Conservation (phyloP, 2,329 filamentous ascomycete genomes). For the Arthrobotrys entomopaga region DNA sequence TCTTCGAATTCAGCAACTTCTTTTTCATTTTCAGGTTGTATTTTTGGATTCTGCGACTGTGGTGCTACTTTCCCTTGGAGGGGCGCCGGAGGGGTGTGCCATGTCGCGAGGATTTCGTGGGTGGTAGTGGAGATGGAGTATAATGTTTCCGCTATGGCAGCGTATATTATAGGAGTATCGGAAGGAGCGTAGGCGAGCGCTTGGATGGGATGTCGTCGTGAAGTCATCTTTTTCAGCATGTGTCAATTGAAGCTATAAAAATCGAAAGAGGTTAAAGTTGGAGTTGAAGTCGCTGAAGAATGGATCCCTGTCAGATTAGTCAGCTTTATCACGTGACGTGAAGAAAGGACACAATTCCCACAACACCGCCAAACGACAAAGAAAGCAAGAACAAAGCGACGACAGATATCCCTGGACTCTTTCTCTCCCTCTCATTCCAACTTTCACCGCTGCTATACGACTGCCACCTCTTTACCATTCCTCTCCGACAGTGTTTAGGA, state of each 20-base stretch:
- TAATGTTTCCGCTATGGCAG: slow-evolving; percentile 42
- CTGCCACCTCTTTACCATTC: background rate
- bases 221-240: too few species aligned
- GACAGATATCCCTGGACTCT: slow-evolving; percentile 1
- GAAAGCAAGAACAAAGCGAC: slow-evolving; percentile 24
- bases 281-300: slow-evolving; percentile 2
- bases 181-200: slow-evolving; percentile 24
- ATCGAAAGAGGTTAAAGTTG: background rate
- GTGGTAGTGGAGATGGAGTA: slow-evolving; percentile 31
- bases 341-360: slow-evolving; percentile 55
- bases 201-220: slow-evolving; percentile 41
- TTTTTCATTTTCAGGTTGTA: background rate
- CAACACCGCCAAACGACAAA: slow-evolving; percentile 28
- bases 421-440: slow-evolving; percentile 17
- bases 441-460: background rate
- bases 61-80: slow-evolving; percentile 29
- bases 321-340: slow-evolving; percentile 19
- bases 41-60: background rate
- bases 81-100: slow-evolving; percentile 40
- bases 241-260: background rate
- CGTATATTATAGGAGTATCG: slow-evolving; percentile 25
- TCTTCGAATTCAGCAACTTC: slow-evolving; percentile 8
- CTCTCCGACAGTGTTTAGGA: background rate
- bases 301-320: slow-evolving; percentile 34
- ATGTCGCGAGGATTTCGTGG: slow-evolving; percentile 33